Evolutionary conservation across 225 moss, liverwort and hornwort genomes (phyloP), one percentile per base, ranked within the genome.

Genomic region (Pleurozium schreberi): DNA sequence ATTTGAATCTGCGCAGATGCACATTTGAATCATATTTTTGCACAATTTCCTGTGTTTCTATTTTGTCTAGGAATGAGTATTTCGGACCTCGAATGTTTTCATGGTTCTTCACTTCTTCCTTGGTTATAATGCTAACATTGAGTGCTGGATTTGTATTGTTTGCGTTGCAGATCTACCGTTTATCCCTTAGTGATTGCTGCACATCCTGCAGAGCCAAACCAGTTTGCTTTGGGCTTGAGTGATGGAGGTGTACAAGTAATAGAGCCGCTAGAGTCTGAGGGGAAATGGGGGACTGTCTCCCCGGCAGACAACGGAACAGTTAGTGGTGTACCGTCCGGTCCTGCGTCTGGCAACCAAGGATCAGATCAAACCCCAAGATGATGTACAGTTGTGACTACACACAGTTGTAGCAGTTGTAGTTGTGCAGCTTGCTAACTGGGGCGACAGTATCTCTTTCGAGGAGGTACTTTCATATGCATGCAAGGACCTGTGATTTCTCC

Each of bases 211-310:
- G 97, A 97, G 84, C 79, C 97, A n/a, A 99, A 97, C 92, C 97
- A 99, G 90, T 96, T 99, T 88, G 98, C 98, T 10, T 92, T 99
- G 87, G 98, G 98, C 50, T 93, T 99, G 87, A 99, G 98, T 87
- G 98, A 99, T 82, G 98, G 98, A 85, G 96, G 95, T 81, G 98
- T 99, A 5, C 98, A 97, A 94, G 98, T 97, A 19, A 95, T 99
- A 63, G 98, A 99, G 68, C 98, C 98, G 43, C 88, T 99, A 50
- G 98, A 97, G 87, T 90, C 96, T 16, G 98, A 99, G 64, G 98
- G 95, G 53, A 99, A 96, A 83, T 97, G 98, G 97, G 97, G 98
- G 38, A 91, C 94, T 75, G 95, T 95, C 28, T 89, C 90, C 12
- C 97, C 98, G 66, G 93, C 96, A 67, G 98, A 97, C 68, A 97